Conservation (phyloP, 306 rosid species). For the Prunus padus region DNA sequence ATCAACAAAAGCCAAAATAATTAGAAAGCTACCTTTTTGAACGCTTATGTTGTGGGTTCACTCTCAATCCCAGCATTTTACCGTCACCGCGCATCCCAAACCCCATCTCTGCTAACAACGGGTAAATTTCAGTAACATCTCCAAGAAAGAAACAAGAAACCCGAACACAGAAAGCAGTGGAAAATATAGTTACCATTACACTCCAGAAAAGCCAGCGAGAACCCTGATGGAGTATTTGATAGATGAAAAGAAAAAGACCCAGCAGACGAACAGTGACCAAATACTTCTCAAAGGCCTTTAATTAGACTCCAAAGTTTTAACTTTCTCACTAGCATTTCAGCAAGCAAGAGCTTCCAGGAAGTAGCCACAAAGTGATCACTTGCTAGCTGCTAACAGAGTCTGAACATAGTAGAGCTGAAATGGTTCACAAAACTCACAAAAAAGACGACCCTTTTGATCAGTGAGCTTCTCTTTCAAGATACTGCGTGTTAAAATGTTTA, state of each 20-base stretch:
- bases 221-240: slow-evolving; percentile 26
- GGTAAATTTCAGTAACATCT: slow-evolving; percentile 25
- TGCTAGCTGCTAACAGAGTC: slow-evolving; percentile 35
- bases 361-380: slow-evolving; percentile 44
- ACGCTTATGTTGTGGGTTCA: slow-evolving; percentile 65
- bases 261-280: slow-evolving; percentile 31
- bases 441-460: slow-evolving; percentile 48
- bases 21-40: slow-evolving; percentile 61
- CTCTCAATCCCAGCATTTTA: slow-evolving; percentile 54
- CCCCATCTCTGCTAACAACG: slow-evolving; percentile 37
- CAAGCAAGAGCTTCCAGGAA: slow-evolving; percentile 38
- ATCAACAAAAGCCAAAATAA: slow-evolving; percentile 22
- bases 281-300: slow-evolving; percentile 27
- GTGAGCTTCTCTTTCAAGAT: slow-evolving; percentile 40
- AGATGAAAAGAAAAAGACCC: slow-evolving; percentile 23
- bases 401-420: slow-evolving; percentile 35
- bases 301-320: slow-evolving; percentile 33
- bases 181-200: slow-evolving; percentile 33
- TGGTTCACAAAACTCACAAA: slow-evolving; percentile 30
- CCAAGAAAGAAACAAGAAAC: slow-evolving; percentile 11
- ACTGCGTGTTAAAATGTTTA: slow-evolving; percentile 24
- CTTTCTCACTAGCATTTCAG: slow-evolving; percentile 32
- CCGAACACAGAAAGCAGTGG: slow-evolving; percentile 21
- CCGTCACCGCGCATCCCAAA: slow-evolving; percentile 44
- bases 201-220: slow-evolving; percentile 33